phyloP scores from a whole-genome alignment of 2,329 filamentous ascomycete genomes.

The Aspergillus tubingensis region DNA sequence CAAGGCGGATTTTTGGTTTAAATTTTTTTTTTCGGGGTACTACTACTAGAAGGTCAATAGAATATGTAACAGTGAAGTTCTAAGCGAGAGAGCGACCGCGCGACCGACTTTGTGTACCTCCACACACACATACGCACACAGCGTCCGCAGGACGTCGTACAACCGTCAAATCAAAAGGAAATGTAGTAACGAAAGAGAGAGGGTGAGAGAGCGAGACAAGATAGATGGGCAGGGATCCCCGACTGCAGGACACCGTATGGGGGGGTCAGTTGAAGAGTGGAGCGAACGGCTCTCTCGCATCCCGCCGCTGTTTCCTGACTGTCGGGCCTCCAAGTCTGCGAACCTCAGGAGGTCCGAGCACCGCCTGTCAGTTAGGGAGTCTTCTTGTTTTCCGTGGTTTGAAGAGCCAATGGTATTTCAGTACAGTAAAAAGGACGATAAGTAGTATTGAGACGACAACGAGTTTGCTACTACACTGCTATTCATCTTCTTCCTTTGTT shows the following conservation, averaged over 20 bases:
- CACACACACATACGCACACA: constrained; percentile 3
- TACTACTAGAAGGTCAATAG: background rate
- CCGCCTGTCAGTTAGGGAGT: constrained; percentile 15
- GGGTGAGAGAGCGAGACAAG: too few relatives aligned
- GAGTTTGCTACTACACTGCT: too few relatives aligned
- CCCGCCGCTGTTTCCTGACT: constrained; percentile 37
- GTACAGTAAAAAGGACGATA: too few relatives aligned
- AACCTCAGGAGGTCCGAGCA: constrained; percentile 28
- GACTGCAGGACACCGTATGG: constrained; percentile 13
- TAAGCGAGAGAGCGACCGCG: constrained; percentile 2
- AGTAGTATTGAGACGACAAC: too few relatives aligned
- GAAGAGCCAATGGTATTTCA: background rate
- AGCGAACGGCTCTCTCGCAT: constrained; percentile 39
- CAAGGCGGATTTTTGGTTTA: too few relatives aligned
- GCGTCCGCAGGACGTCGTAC: constrained; percentile 7
- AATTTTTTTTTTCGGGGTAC: too few relatives aligned
- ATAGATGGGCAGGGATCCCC: constrained; percentile 13
- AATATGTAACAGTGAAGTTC: background rate
- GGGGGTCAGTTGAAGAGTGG: constrained; percentile 22
- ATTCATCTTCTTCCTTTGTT: background rate
- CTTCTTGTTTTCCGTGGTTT: too few relatives aligned
- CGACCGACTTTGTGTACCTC: background rate
- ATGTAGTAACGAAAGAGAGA: background rate
- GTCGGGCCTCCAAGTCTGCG: constrained; percentile 34
- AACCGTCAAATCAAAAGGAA: constrained; percentile 5